Evolutionary conservation across 495 filamentous ascomycete species (phyloP), one percentile per base, ranked within the genome.

Genomic region (Niebla homalea): DNA sequence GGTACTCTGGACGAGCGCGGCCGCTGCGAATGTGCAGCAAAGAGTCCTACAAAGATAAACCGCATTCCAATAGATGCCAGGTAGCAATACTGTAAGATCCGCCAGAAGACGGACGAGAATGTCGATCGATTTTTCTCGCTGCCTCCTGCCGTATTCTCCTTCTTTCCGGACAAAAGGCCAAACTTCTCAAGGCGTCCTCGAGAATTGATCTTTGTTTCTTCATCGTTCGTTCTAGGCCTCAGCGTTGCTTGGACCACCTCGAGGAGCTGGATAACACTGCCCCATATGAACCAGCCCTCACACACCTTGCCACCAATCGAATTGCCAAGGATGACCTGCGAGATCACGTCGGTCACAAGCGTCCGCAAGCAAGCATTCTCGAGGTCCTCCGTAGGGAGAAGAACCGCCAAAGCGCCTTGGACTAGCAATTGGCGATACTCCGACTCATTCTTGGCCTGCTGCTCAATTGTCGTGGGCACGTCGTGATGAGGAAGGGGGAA

Each of bases 311-410:
- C 85, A 49, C 80, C 79, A 47, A 97, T 67, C 46, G 78, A 71
- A 47, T 84, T 85, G 18, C 85, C 84, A 37, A 98, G 67, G 18
- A 96, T 84, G 63, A 89, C 77, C 56, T 93, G 85, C 6, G 85
- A 85, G 42, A 97, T 68, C 22, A 96, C 77, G 63, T 96, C 89
- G 37, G 79, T 76, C 49, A 96, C 81, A 43, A 98, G 70, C 7
- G 83, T 72, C 16, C 85, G 79, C 58, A 96, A 68, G 61, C 87
- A 94, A 43, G 71, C 76, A 64, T 93, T 96, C 58, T 89, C 80
- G 10, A 97, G 74, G 57, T 97, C 89, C 61, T 96, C 89, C 16
- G 86, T 92, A 5, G 92, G 92, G 29, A 98, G 73, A 21, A 97
- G 70, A 39, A 94, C 68, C 4, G 87, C 83, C 40, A 98, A 68